Conservation (phyloP, 2,329 filamentous ascomycete genomes). For the Fusarium ambrosium region DNA sequence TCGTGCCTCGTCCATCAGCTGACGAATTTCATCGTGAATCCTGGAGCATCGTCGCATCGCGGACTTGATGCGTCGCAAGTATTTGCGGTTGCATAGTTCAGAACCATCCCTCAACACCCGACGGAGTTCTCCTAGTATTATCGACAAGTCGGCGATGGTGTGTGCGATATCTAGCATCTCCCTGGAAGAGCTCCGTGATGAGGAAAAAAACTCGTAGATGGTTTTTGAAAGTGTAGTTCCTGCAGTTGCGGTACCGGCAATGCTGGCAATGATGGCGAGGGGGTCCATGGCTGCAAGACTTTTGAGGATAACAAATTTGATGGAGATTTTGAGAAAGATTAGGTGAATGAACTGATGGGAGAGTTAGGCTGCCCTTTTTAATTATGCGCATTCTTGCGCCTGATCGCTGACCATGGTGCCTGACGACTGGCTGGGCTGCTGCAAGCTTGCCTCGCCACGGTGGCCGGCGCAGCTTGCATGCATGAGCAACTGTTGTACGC, state of each 20-base stretch:
- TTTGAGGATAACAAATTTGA: neutral
- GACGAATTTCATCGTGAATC: neutral
- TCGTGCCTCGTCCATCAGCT: neutral
- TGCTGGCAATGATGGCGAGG: neutral
- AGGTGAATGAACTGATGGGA: neutral
- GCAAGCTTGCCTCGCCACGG: neutral
- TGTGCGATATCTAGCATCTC: neutral
- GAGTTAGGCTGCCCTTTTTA: neutral
- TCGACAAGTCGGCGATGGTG: neutral
- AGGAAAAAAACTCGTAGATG: neutral
- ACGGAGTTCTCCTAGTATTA: neutral
- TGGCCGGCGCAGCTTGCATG: neutral
- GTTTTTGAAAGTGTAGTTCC: neutral
- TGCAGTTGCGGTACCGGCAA: neutral
- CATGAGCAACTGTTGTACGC: neutral
- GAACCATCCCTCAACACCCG: neutral
- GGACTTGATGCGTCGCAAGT: neutral
- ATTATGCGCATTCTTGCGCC: neutral
- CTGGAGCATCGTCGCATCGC: neutral
- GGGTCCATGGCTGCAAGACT: neutral
- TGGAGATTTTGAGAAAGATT: neutral
- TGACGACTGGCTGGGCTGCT: neutral
- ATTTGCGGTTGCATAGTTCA: neutral
- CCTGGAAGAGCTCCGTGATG: neutral
- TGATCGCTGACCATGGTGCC: neutral